Base-by-base conservation (phyloP, 306 rosid genomes). In the Rosa persica region DNA sequence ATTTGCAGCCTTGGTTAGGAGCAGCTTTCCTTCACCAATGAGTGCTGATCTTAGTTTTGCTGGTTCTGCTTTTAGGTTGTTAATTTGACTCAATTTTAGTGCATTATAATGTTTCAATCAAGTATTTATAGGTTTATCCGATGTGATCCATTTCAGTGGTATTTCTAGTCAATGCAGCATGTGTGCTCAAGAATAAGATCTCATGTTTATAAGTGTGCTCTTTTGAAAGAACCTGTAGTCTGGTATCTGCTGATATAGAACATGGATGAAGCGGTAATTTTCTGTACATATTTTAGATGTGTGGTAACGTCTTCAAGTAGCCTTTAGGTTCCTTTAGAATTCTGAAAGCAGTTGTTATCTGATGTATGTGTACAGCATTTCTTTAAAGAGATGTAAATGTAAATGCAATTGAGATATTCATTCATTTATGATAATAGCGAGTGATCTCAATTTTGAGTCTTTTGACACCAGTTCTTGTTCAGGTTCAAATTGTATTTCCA, bases 1-100 rank as follows among this genome's bases (percentile, higher is more conserved):
- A 44, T 44, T 38, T 75, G 88, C 80, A 81, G 82, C 88, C 39
- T 69, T 86, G 85, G 84, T 80, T 76, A 74, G 80, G 73, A 40
- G 76, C 72, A 74, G 76, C 67, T 60, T 67, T 73, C 75, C 79
- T 17, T 57, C 70, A 70, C 55, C 78, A 58, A 73, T 82, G 79
- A 80, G 82, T 74, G 79, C 75, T 82, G 34, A 72, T 72, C 77
- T 69, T 84, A 74, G 76, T 83, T 76, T 78, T 78, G 15, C 69
- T 72, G 82, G 86, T 83, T 78, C 80, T 78, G 77, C 76, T 71
- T 76, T 51, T 76, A 81, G 79, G 80, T 60, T 62, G 82, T 65
- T 34, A 73, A n/a, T 81, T 70, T 76, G 81, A 81, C 55, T 87
- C 78, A 81, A 78, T 78, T 82, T 67, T 73, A 11, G 64, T 76